phyloP scores from a whole-genome alignment of 176 grass and related monocot genomes.

The Musa acuminata region DNA sequence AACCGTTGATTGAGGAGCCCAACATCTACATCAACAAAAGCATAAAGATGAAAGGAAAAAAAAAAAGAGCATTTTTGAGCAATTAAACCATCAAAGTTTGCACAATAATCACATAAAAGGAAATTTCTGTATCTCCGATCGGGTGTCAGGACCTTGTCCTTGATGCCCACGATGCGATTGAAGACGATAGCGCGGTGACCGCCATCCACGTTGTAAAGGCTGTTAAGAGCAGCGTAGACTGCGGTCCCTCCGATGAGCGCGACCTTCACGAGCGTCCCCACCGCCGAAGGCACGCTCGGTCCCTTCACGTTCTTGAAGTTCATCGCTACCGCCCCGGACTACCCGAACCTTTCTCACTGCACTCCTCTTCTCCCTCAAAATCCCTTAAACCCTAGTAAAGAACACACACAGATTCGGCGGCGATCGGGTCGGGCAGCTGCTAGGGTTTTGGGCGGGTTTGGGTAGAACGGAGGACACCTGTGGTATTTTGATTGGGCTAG shows the following conservation, averaged over 20 bases:
- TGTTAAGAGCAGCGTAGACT: slow-evolving; percentile 16
- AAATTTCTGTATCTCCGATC: no score
- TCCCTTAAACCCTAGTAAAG: background rate
- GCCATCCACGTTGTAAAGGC: slow-evolving; percentile 21
- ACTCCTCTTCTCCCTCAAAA: background rate
- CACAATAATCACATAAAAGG: no score
- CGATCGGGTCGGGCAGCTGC: no score
- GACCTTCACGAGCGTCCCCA: slow-evolving; percentile 8
- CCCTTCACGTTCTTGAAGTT: background rate
- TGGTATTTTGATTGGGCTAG: no score
- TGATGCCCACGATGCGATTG: slow-evolving; percentile 4
- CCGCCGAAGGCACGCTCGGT: background rate
- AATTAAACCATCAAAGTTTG: no score
- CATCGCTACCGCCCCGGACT: background rate
- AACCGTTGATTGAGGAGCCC: no score
- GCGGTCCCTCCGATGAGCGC: slow-evolving; percentile 13
- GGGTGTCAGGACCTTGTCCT: background rate
- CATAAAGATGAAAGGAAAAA: no score
- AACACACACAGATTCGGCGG: background rate
- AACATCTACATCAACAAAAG: no score
- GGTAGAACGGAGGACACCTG: no score
- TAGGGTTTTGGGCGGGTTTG: no score
- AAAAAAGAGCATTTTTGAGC: no score
- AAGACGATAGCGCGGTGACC: slow-evolving; percentile 17
- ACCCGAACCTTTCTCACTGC: background rate